A percentile compares a stretch with the other conserved stretches of the same genome.
These are phyloP conservation scores for Alloascoidea africana DNA, from an alignment of 805 yeast genomes.

Conservation along the genomic window DNA sequence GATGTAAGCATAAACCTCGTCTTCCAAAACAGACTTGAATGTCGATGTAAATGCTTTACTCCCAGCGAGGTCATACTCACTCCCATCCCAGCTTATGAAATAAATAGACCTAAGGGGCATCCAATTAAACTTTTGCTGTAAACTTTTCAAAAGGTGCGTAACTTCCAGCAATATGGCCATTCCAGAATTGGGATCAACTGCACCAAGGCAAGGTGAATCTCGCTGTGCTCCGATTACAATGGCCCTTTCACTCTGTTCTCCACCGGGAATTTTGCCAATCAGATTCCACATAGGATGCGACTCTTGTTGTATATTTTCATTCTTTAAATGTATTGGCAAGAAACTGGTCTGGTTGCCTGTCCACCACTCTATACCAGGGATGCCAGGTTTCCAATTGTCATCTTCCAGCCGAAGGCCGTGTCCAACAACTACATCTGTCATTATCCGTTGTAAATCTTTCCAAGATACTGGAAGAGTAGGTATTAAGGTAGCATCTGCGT, in stretches of 20 bases:
- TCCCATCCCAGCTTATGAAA: conserved; percentile 75
- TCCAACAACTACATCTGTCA: conserved; percentile 19
- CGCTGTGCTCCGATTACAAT: conserved; percentile 72
- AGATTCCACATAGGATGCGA: conserved; percentile 67
- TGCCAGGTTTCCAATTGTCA: conserved; percentile 13
- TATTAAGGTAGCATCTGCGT: conserved; percentile 18
- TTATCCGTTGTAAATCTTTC: conserved; percentile 41
- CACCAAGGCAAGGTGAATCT: conserved; percentile 64
- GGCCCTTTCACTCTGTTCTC: conserved; percentile 63
- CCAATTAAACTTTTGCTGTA: conserved; percentile 61
- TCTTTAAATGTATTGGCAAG: conserved; percentile 16
- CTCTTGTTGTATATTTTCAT: conserved; percentile 26
- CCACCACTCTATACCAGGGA: conserved; percentile 24
- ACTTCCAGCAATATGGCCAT: conserved; percentile 59
- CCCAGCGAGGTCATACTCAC: conserved; percentile 72
- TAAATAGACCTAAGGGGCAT: conserved; percentile 68
- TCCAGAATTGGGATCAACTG: conserved; percentile 57
- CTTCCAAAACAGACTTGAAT: conserved; percentile 32
- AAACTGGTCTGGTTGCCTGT: conserved; percentile 20
- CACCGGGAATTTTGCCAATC: conserved; percentile 61
- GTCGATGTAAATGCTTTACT: conserved; percentile 63
- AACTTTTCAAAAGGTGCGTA: conserved; percentile 46
- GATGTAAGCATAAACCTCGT: conserved; percentile 53
- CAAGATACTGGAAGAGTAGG: conserved; percentile 71
- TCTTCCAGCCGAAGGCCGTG: conserved; percentile 20